phyloP scores from a whole-genome alignment of 2,329 filamentous ascomycete genomes.

The Penicillium sp. region DNA sequence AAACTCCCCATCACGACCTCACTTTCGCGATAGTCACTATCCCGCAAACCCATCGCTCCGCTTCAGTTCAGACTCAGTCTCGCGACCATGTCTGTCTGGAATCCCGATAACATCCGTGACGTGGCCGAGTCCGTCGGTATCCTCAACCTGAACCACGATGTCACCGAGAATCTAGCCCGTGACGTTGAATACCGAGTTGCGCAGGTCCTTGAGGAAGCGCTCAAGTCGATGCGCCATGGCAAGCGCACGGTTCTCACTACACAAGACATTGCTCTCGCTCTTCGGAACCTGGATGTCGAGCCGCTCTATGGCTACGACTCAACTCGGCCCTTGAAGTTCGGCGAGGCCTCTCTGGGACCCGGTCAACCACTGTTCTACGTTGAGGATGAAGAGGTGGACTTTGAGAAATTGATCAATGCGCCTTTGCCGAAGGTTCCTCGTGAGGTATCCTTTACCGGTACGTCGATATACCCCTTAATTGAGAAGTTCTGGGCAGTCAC shows the following conservation, averaged over 20 bases:
- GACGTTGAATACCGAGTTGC: slow-evolving; percentile 95
- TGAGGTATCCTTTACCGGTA: slow-evolving; percentile 89
- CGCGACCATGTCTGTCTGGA: slow-evolving; percentile 72
- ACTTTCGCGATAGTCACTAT: slow-evolving; percentile 2
- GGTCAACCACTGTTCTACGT: slow-evolving; percentile 96
- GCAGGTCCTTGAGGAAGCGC: slow-evolving; percentile 88
- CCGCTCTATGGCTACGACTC: slow-evolving; percentile 96
- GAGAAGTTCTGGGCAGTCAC: slow-evolving; percentile 1
- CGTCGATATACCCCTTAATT: slow-evolving; percentile 22
- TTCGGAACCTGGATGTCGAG: slow-evolving; percentile 86
- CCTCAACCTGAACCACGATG: slow-evolving; percentile 76
- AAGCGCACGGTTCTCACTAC: slow-evolving; percentile 85
- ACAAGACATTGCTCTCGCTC: slow-evolving; percentile 82
- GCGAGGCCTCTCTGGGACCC: slow-evolving; percentile 89
- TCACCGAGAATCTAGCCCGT: slow-evolving; percentile 81
- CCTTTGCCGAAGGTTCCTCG: slow-evolving; percentile 91
- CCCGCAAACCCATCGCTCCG: not conserved
- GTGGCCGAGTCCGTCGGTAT: slow-evolving; percentile 96
- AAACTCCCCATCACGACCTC: not conserved
- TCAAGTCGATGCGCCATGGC: slow-evolving; percentile 93
- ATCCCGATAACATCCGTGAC: slow-evolving; percentile 91
- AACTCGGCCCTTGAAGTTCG: slow-evolving; percentile 82
- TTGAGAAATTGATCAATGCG: slow-evolving; percentile 97
- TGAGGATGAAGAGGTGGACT: slow-evolving; percentile 97
- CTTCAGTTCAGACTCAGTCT: not conserved